A percentile compares a stretch with the other conserved stretches of the same genome.
phyloP scores from a whole-genome alignment of 2,329 filamentous ascomycete genomes.

The Paecilomyces sp. region DNA sequence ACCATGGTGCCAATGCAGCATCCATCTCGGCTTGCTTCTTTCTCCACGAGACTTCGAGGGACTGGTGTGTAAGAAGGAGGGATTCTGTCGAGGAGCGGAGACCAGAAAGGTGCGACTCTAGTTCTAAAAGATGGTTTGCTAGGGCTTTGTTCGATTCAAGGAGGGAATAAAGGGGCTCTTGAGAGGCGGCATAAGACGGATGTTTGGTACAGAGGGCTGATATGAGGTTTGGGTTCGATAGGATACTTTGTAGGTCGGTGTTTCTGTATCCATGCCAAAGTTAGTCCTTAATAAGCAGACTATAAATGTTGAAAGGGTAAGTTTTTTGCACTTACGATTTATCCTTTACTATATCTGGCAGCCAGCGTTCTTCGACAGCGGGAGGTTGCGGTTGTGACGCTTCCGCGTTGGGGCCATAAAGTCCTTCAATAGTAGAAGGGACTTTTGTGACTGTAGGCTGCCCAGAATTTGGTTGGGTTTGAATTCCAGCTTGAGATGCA shows the following conservation, averaged over 20 bases:
- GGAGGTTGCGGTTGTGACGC: conserved; percentile 22
- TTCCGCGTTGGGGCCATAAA: conserved; percentile 7
- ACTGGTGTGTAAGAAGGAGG: conserved; percentile 73
- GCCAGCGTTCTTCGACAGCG: conserved; percentile 58
- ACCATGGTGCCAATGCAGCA: conserved; percentile 72
- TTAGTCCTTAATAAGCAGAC: neutral
- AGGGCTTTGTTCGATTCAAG: conserved; percentile 67
- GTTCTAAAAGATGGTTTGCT: conserved; percentile 41
- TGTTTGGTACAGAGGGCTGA: conserved; percentile 71
- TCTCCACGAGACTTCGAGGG: conserved; percentile 86
- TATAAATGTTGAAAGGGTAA: conserved; percentile 8
- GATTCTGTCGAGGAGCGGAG: conserved; percentile 66
- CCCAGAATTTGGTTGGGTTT: conserved; percentile 10
- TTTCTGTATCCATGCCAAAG: conserved; percentile 13
- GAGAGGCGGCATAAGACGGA: conserved; percentile 61
- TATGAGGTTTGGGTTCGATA: conserved; percentile 62
- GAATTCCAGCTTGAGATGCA: conserved; percentile 22
- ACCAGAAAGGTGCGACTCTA: conserved; percentile 42
- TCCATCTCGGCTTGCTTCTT: conserved; percentile 88
- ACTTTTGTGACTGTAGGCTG: neutral
- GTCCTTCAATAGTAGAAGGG: conserved; percentile 4
- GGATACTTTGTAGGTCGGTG: conserved; percentile 63
- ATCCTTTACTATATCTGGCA: conserved; percentile 68
- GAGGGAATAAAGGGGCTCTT: conserved; percentile 56
- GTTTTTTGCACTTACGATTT: conserved; percentile 59